A percentile compares a stretch with the other conserved stretches of the same genome.
Evolutionary conservation across 1,139 yeast species (phyloP).

Genomic region (Nakaseomyces bracarensis): DNA sequence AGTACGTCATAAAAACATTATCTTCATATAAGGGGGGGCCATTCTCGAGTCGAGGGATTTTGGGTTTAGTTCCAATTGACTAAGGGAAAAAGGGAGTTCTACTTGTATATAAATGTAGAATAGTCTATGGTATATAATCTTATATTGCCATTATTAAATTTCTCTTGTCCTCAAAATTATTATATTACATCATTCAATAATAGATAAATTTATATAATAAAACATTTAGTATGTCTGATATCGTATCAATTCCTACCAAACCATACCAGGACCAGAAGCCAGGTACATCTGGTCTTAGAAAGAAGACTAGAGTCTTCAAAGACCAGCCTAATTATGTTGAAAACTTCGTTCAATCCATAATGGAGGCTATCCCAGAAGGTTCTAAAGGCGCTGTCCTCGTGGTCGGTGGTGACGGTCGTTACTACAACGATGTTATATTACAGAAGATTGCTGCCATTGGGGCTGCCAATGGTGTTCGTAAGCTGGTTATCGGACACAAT

Average conservation of each 20-base stretch:
- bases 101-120: too few species aligned
- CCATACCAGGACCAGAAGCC: slow-evolving; percentile 91
- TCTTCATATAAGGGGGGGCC: too few species aligned
- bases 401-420: slow-evolving; percentile 96
- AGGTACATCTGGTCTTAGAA: slow-evolving; percentile 96
- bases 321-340: slow-evolving; percentile 71
- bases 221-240: slow-evolving; percentile 8
- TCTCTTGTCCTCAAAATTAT: too few species aligned
- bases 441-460: slow-evolving; percentile 74
- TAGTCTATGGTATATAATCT: too few species aligned
- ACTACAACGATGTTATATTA: slow-evolving; percentile 73
- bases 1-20: too few species aligned
- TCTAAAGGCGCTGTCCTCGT: slow-evolving; percentile 65
- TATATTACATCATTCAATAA: too few species aligned
- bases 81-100: too few species aligned
- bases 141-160: too few species aligned
- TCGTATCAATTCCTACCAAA: slow-evolving; percentile 41
- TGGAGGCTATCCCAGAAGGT: slow-evolving; percentile 91
- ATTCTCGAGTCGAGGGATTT: too few species aligned
- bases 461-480: slow-evolving; percentile 85
- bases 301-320: slow-evolving; percentile 79
- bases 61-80: too few species aligned
- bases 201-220: not conserved
- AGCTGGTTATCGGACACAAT: slow-evolving; percentile 76
- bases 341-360: slow-evolving; percentile 81